Percentiles rank a stretch among this genome's conserved stretches.
Evolutionary conservation across 441 rosid species (phyloP).

Genomic region (Raphanus hybrid): DNA sequence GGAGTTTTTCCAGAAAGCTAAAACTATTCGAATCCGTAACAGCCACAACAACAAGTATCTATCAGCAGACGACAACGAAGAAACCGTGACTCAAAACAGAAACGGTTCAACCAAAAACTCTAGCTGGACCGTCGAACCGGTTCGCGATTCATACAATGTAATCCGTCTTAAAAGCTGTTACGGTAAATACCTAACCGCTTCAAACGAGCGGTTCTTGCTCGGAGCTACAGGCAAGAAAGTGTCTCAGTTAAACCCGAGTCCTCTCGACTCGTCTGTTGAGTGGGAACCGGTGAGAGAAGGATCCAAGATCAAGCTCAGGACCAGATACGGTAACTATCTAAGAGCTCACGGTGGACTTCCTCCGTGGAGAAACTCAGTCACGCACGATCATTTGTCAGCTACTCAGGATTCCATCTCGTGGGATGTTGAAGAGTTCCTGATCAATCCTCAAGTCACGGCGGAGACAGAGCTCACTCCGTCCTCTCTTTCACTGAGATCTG

Average conservation of each 20-base stretch:
- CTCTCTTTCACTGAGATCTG: constrained; percentile 45
- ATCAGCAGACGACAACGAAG: constrained; percentile 59
- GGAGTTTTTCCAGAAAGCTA: constrained; percentile 68
- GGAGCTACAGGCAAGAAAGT: constrained; percentile 91
- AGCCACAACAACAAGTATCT: constrained; percentile 61
- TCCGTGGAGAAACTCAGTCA: constrained; percentile 91
- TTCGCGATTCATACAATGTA: constrained; percentile 47
- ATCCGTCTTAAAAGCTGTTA: constrained; percentile 64
- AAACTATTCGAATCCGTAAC: constrained; percentile 62
- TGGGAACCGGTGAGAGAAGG: constrained; percentile 86
- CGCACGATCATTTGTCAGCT: constrained; percentile 80
- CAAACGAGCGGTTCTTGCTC: constrained; percentile 76
- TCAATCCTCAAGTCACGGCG: constrained; percentile 36
- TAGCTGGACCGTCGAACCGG: constrained; percentile 62
- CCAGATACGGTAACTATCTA: constrained; percentile 72
- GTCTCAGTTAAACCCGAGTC: constrained; percentile 56
- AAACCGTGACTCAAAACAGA: constrained; percentile 54
- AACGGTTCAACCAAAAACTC: constrained; percentile 59
- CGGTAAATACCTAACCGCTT: constrained; percentile 76
- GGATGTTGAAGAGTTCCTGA: constrained; percentile 77
- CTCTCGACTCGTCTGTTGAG: constrained; percentile 74
- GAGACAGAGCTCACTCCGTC: constrained; percentile 47
- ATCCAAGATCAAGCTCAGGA: constrained; percentile 61
- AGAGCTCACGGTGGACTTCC: constrained; percentile 90
- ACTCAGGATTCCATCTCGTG: constrained; percentile 81